Evolutionary conservation across 148 eudicot genomes (phyloP), one percentile per base, ranked within the genome.

Genomic region (Heliamphora exappendiculata): DNA sequence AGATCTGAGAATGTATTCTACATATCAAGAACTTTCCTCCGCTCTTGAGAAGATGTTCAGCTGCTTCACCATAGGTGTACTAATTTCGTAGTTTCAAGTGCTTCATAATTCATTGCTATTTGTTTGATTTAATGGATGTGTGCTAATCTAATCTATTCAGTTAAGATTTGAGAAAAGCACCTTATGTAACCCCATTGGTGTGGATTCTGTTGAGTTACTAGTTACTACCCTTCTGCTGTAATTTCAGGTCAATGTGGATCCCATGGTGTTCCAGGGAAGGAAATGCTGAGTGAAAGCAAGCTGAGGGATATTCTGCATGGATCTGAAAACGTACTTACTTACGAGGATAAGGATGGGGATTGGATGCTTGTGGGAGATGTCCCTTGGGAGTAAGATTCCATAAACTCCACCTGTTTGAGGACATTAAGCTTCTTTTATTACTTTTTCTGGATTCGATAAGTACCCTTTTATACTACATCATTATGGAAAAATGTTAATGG

Each of bases 41-140:
- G 89, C 91, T 68, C 93, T 93, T 31, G 96, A 89, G 91, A 88
- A 85, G 80, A 93, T 93, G 98, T 93, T 91, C 84, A 88, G 90
- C 75, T 88, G 96, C 70, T 93, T 93, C 78, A 91, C 98, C 22
- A 69, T 91, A 26, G 93, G 98, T 93, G 77, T 85, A 17, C 29
- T 7, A 73, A 14, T 39, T 55, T 55, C 7, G 28, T 37, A 24
- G 73, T 12, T 54, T 36, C 16, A 11, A n/a, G 39, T 14, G 19
- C 55, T 51, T 51, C 14, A 39, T 55, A 8, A 26, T 10, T 59
- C 33, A 42, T 72, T 28, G 19, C 58, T 39, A 28, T 26, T 42
- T 60, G 19, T 17, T 74, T 3, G 41, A 60, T 29, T 29, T 20
- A 5, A 19, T 74, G 54, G 34, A 59, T 59, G 53, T 13, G 36